Percentiles rank a stretch among this genome's conserved stretches.
Evolutionary conservation across 805 yeast genomes (phyloP).

Genomic region (Suhomyces tanzawaensis): DNA sequence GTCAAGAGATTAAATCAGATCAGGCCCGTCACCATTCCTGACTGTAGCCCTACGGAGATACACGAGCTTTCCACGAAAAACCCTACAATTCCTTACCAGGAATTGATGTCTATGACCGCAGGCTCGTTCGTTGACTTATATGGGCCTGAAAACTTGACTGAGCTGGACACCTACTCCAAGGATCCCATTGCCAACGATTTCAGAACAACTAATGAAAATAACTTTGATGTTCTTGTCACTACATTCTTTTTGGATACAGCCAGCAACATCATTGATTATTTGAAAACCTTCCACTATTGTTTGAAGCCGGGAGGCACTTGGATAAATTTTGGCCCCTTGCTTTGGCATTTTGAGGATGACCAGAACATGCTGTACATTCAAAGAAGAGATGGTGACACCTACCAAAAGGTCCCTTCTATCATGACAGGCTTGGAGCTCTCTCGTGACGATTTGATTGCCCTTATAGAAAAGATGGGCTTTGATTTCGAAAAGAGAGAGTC

Average conservation of each 20-base stretch:
- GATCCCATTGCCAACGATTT: conserved; percentile 42
- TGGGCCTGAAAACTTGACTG: conserved; percentile 45
- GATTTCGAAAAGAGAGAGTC: conserved; percentile 42
- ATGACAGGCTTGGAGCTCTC: conserved; percentile 59
- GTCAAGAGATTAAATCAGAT: conserved; percentile 44
- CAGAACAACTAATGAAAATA: conserved; percentile 34
- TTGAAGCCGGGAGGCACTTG: conserved; percentile 49
- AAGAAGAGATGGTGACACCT: conserved; percentile 17
- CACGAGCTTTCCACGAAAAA: conserved; percentile 25
- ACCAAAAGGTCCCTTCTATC: conserved; percentile 30
- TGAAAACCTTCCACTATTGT: conserved; percentile 47
- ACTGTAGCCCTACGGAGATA: conserved; percentile 43
- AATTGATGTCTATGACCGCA: conserved; percentile 66
- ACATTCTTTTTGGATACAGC: conserved; percentile 68
- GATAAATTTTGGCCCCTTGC: conserved; percentile 66
- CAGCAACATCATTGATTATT: conserved; percentile 54
- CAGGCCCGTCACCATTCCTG: conserved; percentile 54
- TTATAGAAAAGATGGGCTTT: conserved; percentile 53
- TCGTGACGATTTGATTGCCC: conserved; percentile 49
- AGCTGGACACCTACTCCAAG: conserved; percentile 34
- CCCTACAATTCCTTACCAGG: conserved; percentile 43
- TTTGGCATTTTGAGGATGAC: conserved; percentile 70
- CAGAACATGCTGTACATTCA: conserved; percentile 23
- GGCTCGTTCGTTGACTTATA: conserved; percentile 71
- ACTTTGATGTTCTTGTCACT: conserved; percentile 49